A percentile compares a stretch with the other conserved stretches of the same genome.
These are phyloP conservation scores for Pirum gemmata DNA, from an alignment of 78 protist species.

Conservation along the genomic window DNA sequence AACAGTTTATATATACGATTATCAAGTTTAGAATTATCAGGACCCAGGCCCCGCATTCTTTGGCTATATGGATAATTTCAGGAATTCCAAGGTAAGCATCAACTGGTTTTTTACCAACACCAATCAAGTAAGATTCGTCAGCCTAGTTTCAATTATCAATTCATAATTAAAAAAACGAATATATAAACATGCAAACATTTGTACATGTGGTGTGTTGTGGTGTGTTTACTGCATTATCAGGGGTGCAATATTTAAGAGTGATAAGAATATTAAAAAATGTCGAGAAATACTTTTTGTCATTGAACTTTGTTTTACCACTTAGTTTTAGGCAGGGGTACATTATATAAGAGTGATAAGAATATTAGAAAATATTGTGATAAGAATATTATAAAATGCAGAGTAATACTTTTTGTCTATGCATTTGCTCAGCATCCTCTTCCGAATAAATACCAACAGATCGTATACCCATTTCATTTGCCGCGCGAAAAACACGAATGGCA, in stretches of 20 bases:
- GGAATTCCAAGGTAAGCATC: slow-evolving; percentile 58
- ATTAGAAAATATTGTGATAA: not conserved
- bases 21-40: too few species aligned
- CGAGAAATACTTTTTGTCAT: too few species aligned
- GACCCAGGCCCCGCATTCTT: slow-evolving; percentile 44
- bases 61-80: slow-evolving; percentile 60
- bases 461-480: slow-evolving; percentile 84
- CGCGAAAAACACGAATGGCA: slow-evolving; percentile 86
- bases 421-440: slow-evolving; percentile 75
- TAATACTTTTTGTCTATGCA: slow-evolving; percentile 60
- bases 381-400: not conserved
- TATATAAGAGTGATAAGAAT: not conserved
- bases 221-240: too few species aligned
- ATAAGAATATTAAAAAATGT: too few species aligned
- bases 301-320: too few species aligned
- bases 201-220: too few species aligned
- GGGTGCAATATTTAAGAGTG: too few species aligned
- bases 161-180: too few species aligned
- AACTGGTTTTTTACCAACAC: slow-evolving; percentile 46
- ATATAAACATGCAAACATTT: too few species aligned
- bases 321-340: not conserved
- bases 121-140: slow-evolving; percentile 58
- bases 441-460: slow-evolving; percentile 89
- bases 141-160: too few species aligned
- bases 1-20: too few species aligned